Evolutionary conservation across 805 yeast species (phyloP), one percentile per base, ranked within the genome.

Genomic region (Wickerhamiella azyma): DNA sequence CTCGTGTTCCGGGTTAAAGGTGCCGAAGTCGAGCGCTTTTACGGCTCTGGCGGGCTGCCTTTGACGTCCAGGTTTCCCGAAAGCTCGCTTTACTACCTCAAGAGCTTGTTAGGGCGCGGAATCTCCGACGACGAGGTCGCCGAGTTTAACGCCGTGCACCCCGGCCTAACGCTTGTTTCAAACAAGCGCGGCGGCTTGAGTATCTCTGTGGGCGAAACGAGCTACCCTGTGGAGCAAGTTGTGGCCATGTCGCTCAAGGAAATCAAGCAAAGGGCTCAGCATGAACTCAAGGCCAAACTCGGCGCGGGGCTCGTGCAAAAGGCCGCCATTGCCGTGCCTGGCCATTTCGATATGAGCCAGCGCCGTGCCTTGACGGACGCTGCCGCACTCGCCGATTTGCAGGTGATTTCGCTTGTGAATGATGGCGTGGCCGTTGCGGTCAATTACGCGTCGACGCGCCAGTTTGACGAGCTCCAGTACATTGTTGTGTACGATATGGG

Each of bases 371-470:
- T 85, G 37, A 64, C 71, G 29, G 94, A 86, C 53, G 76, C 88
- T 3, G 82, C 80, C 30, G 74, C 70, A 41, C 69, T 82, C 43
- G 83, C 94, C 2, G 83, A 80, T 18, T 64, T 79, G 49, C 67
- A 73, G 39, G 74, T 79, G 11, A 71, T 79, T 48, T 76, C 79
- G 1, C 67, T 89, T 46, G 82, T 88, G 2, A 88, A 83, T 57
- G 96, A 89, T 60, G 96, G 96, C 13, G 65, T 85, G n/a, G 92
- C 97, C 2, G 85, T 85, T 13, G 95, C 94, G 1, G 64, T 84
- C 38, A 84, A 85, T 57, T 88, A 76, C 60, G 84, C 85, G 1
- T 69, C 82, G 28, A 70, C 73, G 39, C 70, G 76, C 42, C 67
- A 68, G 26, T 72, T 72, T 50, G 55, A 57, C 10, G 70, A 68